Evolutionary conservation across 2,329 filamentous ascomycete genomes (phyloP).

Genomic region (Diplodia intermedia): DNA sequence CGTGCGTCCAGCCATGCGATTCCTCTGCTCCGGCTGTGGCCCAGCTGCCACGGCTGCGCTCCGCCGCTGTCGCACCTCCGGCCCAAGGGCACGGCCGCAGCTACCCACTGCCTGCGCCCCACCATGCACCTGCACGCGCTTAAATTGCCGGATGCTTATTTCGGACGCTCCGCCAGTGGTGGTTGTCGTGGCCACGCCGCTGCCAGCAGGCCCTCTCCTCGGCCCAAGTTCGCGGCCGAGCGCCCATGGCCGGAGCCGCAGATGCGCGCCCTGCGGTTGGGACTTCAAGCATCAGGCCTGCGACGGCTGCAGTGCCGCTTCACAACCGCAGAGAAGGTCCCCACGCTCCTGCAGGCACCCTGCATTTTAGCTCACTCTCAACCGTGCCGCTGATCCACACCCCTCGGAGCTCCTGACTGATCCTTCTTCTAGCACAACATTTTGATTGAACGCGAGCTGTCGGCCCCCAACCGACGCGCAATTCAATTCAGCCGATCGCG

Average conservation of each 20-base stretch:
- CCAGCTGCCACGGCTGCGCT: neutral
- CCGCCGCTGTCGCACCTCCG: conserved; percentile 18
- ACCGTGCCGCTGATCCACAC: conserved; percentile 16
- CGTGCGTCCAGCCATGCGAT: neutral
- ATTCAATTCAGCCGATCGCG: conserved; percentile 7
- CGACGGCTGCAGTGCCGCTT: neutral
- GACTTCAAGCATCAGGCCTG: neutral
- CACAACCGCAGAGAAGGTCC: neutral
- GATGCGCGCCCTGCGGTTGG: neutral
- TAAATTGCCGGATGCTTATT: conserved; percentile 30
- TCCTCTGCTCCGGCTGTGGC: conserved; percentile 20
- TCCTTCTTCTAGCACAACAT: neutral
- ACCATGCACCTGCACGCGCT: conserved; percentile 21
- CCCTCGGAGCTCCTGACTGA: conserved; percentile 1
- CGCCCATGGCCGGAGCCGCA: conserved; percentile 5
- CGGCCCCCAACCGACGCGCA: conserved; percentile 20
- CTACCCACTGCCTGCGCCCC: conserved; percentile 7
- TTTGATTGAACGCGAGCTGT: neutral
- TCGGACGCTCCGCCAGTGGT: conserved; percentile 19
- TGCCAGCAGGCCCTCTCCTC: conserved; percentile 3
- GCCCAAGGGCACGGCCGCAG: conserved; percentile 21
- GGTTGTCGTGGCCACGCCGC: neutral
- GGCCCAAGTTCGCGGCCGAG: conserved; percentile 27
- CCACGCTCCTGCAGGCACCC: conserved; percentile 13
- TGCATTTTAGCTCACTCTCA: conserved; percentile 12